Evolutionary conservation across 2,329 filamentous ascomycete species (phyloP).

Genomic region (Colletotrichum ledebouriae): DNA sequence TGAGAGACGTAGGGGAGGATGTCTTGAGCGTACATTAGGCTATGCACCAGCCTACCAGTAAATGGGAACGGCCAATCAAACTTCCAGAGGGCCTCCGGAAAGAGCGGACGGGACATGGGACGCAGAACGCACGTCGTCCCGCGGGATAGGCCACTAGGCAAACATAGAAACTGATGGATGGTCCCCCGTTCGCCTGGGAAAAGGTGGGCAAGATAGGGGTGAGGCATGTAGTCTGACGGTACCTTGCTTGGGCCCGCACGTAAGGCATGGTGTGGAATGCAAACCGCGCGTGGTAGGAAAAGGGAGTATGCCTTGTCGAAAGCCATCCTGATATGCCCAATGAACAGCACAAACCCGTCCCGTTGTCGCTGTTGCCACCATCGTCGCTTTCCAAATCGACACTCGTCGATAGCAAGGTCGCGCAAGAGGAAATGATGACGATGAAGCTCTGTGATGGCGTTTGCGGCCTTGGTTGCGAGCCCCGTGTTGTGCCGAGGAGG

Average conservation of each 20-base stretch:
- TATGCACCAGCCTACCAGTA: slow-evolving; percentile 30
- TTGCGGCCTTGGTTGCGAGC: slow-evolving; percentile 19
- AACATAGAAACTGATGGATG: slow-evolving; percentile 19
- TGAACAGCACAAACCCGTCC: slow-evolving; percentile 9
- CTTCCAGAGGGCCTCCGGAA: slow-evolving; percentile 8
- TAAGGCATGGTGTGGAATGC: slow-evolving; percentile 10
- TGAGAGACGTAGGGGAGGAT: neutral
- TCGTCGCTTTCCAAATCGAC: slow-evolving; percentile 2
- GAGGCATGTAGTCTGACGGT: slow-evolving; percentile 19
- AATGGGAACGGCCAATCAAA: slow-evolving; percentile 34
- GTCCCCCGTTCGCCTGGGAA: neutral
- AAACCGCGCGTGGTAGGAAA: neutral
- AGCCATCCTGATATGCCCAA: slow-evolving; percentile 12
- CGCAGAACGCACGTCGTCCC: slow-evolving; percentile 22
- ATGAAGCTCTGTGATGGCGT: neutral
- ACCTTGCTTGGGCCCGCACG: neutral
- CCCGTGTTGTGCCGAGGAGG: slow-evolving; percentile 2
- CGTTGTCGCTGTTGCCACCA: neutral
- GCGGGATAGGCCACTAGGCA: slow-evolving; percentile 26
- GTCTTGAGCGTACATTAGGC: slow-evolving; percentile 16
- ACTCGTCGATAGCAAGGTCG: slow-evolving; percentile 5
- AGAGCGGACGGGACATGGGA: slow-evolving; percentile 22
- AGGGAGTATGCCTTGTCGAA: slow-evolving; percentile 20
- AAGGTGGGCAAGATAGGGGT: slow-evolving; percentile 5
- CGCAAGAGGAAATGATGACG: slow-evolving; percentile 1